Base-by-base conservation (phyloP, 192 early-diverging fungal species). In the Rhizoclosmatium sp. region DNA sequence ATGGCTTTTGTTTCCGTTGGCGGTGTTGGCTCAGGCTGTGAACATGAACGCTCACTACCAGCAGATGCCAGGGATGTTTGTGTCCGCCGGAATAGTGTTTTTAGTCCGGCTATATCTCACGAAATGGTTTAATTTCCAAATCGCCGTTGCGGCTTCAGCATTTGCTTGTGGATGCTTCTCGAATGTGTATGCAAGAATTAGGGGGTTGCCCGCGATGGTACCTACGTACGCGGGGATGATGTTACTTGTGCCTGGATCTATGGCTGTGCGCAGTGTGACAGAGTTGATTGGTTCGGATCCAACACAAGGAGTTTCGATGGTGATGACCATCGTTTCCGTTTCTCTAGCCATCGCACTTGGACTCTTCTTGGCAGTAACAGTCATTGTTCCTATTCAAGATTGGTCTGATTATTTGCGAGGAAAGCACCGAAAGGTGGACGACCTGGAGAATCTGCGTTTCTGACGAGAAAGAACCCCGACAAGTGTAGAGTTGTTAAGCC, bases 181-280 rank as follows among this genome's bases (percentile, higher is more conserved):
- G 23, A 96, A 97, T 78, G 77, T 93, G 44, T 91, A 95, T 81
- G 92, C 92, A 3, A 86, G 92, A 3, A 71, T 97, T 21, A 91
- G 91, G 31, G 87, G 92, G 68, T 84, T 90, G 42, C 88, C 93
- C 4, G 94, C 93, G 4, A 90, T 96, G 80, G 93, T 91, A 46
- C 93, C 94, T 12, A 89, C 96, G 48, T 82, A 96, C 44, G 91
- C 92, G 62, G 95, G 95, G 19, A 92, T 96, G 4, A 81, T 94
- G 59, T 82, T 96, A 48, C 84, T 95, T 77, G 94, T 95, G 0
- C 96, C 95, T 3, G 95, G 95, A 64, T 68, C 66, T 9, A 68
- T 68, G 66, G 66, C 66, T 19, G 31, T 68, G 0, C 42, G 66
- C 4, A 68, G 66, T 68, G 40, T 68, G 16, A 68, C 66, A 21